Evolutionary conservation across 2,329 filamentous ascomycete genomes (phyloP).

Genomic region (Aspergillus neotritici): DNA sequence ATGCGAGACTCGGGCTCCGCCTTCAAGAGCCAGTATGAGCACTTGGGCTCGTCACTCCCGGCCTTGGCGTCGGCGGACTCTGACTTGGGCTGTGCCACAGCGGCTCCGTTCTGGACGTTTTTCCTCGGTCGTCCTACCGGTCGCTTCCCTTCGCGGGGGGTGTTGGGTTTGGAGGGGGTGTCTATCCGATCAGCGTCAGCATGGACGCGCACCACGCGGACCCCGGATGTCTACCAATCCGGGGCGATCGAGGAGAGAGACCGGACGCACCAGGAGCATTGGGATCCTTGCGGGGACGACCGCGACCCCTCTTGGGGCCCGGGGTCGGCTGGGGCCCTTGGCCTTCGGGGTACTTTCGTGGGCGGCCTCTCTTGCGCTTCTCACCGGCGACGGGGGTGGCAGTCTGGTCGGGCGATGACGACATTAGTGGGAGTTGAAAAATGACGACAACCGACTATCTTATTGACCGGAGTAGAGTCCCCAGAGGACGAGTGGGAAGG

Average conservation of each 20-base stretch:
- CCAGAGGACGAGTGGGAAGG: too few species aligned
- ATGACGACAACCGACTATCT: too few species aligned
- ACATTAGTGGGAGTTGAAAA: constrained; percentile 6
- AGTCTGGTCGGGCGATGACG: constrained; percentile 6
- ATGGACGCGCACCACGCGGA: not conserved
- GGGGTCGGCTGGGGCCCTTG: constrained; percentile 18
- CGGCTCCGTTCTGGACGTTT: constrained; percentile 13
- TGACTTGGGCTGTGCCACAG: constrained; percentile 14
- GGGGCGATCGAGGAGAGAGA: not conserved
- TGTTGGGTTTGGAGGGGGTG: constrained; percentile 12
- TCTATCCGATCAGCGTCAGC: constrained; percentile 9
- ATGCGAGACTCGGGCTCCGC: constrained; percentile 81
- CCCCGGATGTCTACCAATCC: not conserved
- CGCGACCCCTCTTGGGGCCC: constrained; percentile 30
- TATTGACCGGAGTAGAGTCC: too few species aligned
- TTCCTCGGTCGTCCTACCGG: constrained; percentile 23
- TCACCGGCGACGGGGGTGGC: constrained; percentile 21
- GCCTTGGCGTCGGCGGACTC: constrained; percentile 9
- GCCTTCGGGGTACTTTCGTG: constrained; percentile 28
- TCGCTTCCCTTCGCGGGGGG: constrained; percentile 18
- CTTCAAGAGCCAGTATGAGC: constrained; percentile 74
- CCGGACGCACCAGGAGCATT: not conserved
- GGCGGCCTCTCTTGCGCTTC: constrained; percentile 31
- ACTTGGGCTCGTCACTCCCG: constrained; percentile 19
- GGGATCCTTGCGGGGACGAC: constrained; percentile 26